phyloP scores from a whole-genome alignment of 371 early-diverging fungal genomes.

The Nematocida displodere region DNA sequence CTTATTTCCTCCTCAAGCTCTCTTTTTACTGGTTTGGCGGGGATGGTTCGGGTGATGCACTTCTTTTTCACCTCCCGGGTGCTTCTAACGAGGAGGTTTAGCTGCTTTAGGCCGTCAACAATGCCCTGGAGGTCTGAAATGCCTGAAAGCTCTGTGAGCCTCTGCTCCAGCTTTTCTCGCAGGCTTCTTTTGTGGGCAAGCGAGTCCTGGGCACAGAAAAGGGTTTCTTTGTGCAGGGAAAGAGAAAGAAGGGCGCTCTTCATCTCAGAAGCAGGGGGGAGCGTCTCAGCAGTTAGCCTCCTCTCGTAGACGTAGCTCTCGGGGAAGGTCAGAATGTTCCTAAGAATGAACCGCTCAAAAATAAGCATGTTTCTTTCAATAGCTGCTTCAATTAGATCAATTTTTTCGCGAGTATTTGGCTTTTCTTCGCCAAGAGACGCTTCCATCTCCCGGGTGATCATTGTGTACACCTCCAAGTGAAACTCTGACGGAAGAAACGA shows the following conservation, averaged over 20 bases:
- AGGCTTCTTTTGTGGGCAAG: background rate
- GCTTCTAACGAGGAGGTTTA: slow-evolving; percentile 5
- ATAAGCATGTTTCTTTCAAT: slow-evolving; percentile 59
- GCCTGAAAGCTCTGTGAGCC: background rate
- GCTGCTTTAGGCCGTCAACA: background rate
- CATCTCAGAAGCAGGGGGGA: slow-evolving; percentile 31
- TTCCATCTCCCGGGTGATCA: slow-evolving; percentile 12
- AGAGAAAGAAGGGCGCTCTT: slow-evolving; percentile 16
- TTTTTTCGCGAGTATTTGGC: background rate
- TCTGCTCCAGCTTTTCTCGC: background rate
- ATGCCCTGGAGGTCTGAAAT: background rate
- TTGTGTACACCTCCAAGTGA: slow-evolving; percentile 54
- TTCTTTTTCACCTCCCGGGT: slow-evolving; percentile 23
- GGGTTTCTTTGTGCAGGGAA: background rate
- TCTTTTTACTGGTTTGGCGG: background rate
- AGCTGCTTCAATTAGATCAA: slow-evolving; percentile 35
- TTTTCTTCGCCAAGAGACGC: background rate
- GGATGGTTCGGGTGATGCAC: background rate
- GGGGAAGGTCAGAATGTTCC: slow-evolving; percentile 63
- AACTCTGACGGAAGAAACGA: slow-evolving; percentile 60
- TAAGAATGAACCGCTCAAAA: slow-evolving; percentile 61
- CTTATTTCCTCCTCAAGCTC: slow-evolving; percentile 45
- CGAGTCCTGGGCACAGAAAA: background rate
- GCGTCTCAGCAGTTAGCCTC: slow-evolving; percentile 29
- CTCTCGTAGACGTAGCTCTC: slow-evolving; percentile 58